Evolutionary conservation across 139 green algal species (phyloP), one percentile per base, ranked within the genome.

Genomic region (Chlorella sp.): DNA sequence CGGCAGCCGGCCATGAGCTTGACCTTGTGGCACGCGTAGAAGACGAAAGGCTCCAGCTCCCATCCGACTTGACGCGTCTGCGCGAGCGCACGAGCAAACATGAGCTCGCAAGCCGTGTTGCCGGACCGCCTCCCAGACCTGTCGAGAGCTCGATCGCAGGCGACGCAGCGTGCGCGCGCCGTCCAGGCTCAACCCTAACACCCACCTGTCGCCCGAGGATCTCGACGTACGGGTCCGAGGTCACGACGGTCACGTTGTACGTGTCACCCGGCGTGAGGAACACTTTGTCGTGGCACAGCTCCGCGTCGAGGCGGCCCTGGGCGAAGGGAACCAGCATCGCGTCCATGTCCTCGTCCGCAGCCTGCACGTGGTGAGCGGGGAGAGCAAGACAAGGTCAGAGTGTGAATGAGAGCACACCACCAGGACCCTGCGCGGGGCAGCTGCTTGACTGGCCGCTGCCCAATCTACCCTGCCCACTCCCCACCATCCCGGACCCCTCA

Each of bases 21-120:
- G 29, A 78, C 73, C 73, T 73, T 71, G 66, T 36, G 49, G 17
- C 31, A 17, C 2, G 80, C 69, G 64, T 82, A 85, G 68, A 85
- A 85, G 35, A 85, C 80, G 65, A 81, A 85, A 0, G 80, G 80
- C 80, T 85, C 80, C 67, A 85, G 67, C 80, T 85, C 75, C 80
- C 80, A 85, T 50, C 72, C 72, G 26, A 61, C 35, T 0, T n/a
- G 23, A 51, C 76, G 76, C 24, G 74, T 73, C 75, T 81, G 63
- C 42, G n/a, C n/a, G n/a, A n/a, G n/a, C n/a, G n/a, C n/a, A n/a
- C n/a, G n/a, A n/a, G n/a, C n/a, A n/a, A n/a, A n/a, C n/a, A n/a
- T n/a, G n/a, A n/a, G n/a, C n/a, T n/a, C n/a, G n/a, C n/a, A n/a
- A n/a, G n/a, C n/a, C n/a, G n/a, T n/a, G n/a, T n/a, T n/a, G n/a